Evolutionary conservation across 495 filamentous ascomycete genomes (phyloP).

Genomic region (Talaromyces borbonicus): DNA sequence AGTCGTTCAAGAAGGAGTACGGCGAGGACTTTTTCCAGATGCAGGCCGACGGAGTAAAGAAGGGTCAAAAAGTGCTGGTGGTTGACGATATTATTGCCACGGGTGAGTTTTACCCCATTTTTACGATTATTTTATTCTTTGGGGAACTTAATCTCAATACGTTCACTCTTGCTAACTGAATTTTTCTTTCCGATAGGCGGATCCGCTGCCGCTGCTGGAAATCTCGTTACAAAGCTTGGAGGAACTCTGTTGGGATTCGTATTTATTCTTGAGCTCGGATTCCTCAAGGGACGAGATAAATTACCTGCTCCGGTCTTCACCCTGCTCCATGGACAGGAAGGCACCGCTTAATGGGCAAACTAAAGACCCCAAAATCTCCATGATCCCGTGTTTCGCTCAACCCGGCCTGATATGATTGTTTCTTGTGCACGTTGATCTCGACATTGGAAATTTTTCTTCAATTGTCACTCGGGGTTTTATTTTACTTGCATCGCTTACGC

Average conservation of each 20-base stretch:
- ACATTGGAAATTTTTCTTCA: not conserved
- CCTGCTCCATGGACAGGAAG: constrained; percentile 56
- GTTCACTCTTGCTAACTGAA: constrained; percentile 11
- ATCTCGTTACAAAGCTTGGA: constrained; percentile 74
- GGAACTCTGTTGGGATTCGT: constrained; percentile 80
- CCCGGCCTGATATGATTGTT: not conserved
- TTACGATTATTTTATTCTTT: not conserved
- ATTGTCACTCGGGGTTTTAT: no score
- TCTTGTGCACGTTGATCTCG: not conserved
- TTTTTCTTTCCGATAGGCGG: constrained; percentile 50
- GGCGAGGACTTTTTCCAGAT: constrained; percentile 95
- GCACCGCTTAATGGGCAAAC: constrained; percentile 14
- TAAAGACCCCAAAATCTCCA: not conserved
- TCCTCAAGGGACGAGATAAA: constrained; percentile 85
- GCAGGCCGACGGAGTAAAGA: constrained; percentile 73
- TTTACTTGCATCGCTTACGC: not conserved
- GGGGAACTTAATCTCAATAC: no score
- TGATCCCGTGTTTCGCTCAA: not conserved
- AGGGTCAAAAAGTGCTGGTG: constrained; percentile 80
- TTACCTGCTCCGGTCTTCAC: constrained; percentile 79
- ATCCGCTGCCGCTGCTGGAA: constrained; percentile 78
- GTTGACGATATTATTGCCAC: constrained; percentile 99
- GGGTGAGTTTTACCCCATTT: constrained; percentile 44
- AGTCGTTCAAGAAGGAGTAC: constrained; percentile 89
- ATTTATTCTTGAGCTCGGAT: constrained; percentile 93